These are phyloP conservation scores for Acer yangbiense DNA, from an alignment of 345 rosid species.

Conservation along the genomic window DNA sequence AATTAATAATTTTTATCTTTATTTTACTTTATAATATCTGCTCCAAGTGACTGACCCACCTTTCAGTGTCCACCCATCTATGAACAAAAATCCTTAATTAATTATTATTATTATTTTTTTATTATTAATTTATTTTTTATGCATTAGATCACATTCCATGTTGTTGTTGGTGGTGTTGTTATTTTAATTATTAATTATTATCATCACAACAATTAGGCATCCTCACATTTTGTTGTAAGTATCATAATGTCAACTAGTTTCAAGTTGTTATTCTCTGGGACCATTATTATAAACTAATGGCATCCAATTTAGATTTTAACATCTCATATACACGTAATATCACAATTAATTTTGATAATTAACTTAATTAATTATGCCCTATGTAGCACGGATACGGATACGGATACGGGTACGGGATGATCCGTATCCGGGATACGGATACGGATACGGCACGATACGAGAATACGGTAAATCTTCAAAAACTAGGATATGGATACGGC, in stretches of 20 bases:
- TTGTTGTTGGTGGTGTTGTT: not conserved
- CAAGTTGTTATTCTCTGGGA: not conserved
- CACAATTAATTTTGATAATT: too few relatives aligned
- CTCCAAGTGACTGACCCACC: conserved; percentile 7
- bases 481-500: too few relatives aligned
- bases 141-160: not conserved
- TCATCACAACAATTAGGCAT: conserved; percentile 3
- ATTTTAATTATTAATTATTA: not conserved
- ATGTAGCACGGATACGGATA: too few relatives aligned
- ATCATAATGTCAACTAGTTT: conserved; percentile 2
- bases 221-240: not conserved
- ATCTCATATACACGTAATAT: too few relatives aligned
- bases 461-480: too few relatives aligned
- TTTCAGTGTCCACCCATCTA: conserved; percentile 8
- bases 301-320: not conserved
- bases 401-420: too few relatives aligned
- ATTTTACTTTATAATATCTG: not conserved
- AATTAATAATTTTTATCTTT: not conserved
- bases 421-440: too few relatives aligned
- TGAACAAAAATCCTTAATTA: not conserved
- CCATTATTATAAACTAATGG: not conserved
- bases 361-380: too few relatives aligned
- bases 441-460: too few relatives aligned
- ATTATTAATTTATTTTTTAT: not conserved
- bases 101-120: not conserved